A percentile compares a stretch with the other conserved stretches of the same genome.
Conservation (phyloP, 2,329 filamentous ascomycete genomes). For the Neobulgaria alba region DNA sequence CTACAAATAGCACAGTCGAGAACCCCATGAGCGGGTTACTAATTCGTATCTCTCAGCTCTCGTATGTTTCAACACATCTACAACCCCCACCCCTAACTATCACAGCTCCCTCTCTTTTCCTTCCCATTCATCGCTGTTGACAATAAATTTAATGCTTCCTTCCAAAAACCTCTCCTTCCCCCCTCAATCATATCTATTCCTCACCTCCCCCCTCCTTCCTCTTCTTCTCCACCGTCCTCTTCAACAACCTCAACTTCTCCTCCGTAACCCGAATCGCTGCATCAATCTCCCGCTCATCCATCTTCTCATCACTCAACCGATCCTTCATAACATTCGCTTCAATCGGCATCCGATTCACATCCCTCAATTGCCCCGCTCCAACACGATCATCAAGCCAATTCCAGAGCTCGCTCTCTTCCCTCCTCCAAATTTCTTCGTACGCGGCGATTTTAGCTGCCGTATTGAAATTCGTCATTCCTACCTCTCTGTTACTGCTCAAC, state of each 20-base stretch:
- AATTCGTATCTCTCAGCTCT: too few relatives aligned
- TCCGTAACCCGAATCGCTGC: slow-evolving; percentile 57
- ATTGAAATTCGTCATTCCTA: slow-evolving; percentile 32
- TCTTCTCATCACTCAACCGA: slow-evolving; percentile 22
- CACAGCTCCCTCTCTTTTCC: too few relatives aligned
- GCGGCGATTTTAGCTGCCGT: slow-evolving; percentile 63
- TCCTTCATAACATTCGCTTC: slow-evolving; percentile 20
- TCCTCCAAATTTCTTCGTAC: slow-evolving; percentile 74
- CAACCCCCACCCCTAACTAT: too few relatives aligned
- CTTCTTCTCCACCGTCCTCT: slow-evolving; percentile 53
- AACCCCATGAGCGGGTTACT: too few relatives aligned
- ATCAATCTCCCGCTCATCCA: slow-evolving; percentile 26
- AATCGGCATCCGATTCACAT: slow-evolving; percentile 28
- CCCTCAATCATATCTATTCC: too few relatives aligned
- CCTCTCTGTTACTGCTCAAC: slow-evolving; percentile 31
- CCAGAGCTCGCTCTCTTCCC: slow-evolving; percentile 31
- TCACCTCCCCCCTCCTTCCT: slow-evolving; percentile 4
- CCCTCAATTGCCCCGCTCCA: slow-evolving; percentile 67
- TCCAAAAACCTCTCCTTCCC: too few relatives aligned
- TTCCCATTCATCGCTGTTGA: too few relatives aligned
- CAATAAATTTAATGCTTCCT: too few relatives aligned
- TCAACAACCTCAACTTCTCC: slow-evolving; percentile 70
- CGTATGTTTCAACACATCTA: too few relatives aligned
- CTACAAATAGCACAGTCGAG: too few relatives aligned
- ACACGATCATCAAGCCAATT: slow-evolving; percentile 28